Evolutionary conservation across 768 basidiomycete species (phyloP).

Genomic region (Boletus patriciae): DNA sequence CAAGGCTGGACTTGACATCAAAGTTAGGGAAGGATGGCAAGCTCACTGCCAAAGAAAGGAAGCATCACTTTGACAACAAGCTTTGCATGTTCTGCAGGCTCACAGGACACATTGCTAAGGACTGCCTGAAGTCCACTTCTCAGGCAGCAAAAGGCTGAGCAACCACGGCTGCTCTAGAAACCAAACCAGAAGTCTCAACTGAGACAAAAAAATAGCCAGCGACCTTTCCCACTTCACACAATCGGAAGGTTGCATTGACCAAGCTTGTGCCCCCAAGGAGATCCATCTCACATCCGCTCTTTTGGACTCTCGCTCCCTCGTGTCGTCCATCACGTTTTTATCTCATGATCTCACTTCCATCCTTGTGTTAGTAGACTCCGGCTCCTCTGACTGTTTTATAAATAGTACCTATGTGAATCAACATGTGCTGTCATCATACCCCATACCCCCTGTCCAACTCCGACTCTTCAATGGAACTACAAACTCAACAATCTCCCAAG

Average conservation of each 20-base stretch:
- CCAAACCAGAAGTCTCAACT: background rate
- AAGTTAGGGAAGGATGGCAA: too few species aligned
- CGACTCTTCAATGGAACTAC: too few species aligned
- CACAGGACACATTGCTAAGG: background rate
- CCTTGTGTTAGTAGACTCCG: background rate
- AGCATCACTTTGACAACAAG: too few species aligned
- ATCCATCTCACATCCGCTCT: conserved; percentile 7
- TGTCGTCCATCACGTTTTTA: too few species aligned
- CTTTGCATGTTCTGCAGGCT: background rate
- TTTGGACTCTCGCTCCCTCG: too few species aligned
- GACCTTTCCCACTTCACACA: background rate
- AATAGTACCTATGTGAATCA: background rate
- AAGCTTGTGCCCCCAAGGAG: background rate
- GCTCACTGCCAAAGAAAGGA: too few species aligned
- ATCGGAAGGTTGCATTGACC: background rate
- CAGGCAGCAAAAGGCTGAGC: background rate
- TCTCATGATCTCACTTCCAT: background rate
- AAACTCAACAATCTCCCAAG: too few species aligned
- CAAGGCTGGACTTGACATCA: too few species aligned
- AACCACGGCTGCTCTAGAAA: background rate
- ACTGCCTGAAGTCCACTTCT: too few species aligned
- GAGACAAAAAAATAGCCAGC: conserved; percentile 7
- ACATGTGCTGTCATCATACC: too few species aligned
- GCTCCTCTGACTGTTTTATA: background rate
- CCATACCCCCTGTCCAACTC: too few species aligned